Base-by-base conservation (phyloP, 2,329 filamentous ascomycete species). In the Ilyonectria mors-panacis region DNA sequence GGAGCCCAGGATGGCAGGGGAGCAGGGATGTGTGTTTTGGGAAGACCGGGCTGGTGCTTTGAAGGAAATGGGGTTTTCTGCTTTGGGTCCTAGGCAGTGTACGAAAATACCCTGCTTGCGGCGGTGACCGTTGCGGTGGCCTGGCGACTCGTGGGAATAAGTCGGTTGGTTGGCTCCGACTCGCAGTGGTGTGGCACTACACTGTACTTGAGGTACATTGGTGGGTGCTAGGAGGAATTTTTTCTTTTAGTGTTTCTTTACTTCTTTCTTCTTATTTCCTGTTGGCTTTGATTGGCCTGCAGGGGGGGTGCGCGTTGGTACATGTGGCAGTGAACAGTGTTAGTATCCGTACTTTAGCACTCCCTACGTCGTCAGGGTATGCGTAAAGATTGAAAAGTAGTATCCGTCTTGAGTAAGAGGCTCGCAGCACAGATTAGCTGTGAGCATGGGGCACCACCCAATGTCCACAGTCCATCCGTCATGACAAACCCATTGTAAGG, bases 151-250 rank as follows among this genome's bases (percentile, higher is more conserved):
- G 26, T 44, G 61, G 39, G 21, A 47, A 47, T 35, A 39, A 61
- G 15, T 61, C 23, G 23, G 17, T 28, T 45, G 55, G 23, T 51
- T 51, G 33, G 45, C n/a, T 19, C 39, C 15, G 37, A 39, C 26
- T 26, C 26, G 26, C 23, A 26, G 42, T 63, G 53, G 56, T 63
- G 50, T 45, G 56, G 45, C 44, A 50, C 53, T 48, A 45, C 44
- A 56, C 53, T 48, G 51, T 56, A 57, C 60, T 44, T 44, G 60
- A 61, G 50, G 59, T 62, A 63, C 51, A 35, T 58, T 63, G 59
- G 56, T 55, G 17, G 62, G 48, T 53, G 62, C 55, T 55, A 37
- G 45, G 57, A 50, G 53, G 44, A 39, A 54, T 59, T 65, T 64
- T 58, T 35, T 51, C 37, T 58, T 39, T 51, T 58, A 54, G 61